Conservation (phyloP, 2,329 filamentous ascomycete genomes). For the Chrysoporthe deuterocubensis region DNA sequence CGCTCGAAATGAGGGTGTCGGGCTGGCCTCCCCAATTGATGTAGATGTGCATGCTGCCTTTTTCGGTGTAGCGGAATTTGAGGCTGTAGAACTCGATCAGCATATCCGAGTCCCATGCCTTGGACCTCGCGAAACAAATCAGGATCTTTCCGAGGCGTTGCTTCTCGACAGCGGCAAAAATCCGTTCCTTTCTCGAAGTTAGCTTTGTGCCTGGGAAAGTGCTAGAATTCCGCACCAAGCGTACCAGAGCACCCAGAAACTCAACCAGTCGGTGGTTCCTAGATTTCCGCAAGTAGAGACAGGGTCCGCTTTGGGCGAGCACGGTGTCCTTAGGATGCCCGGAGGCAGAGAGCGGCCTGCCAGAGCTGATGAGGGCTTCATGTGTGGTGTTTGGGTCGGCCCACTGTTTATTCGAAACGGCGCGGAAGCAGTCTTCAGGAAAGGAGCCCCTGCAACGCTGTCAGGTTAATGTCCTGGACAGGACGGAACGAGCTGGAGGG, state of each 20-base stretch:
- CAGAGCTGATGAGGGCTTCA: constrained; percentile 10
- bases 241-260: constrained; percentile 18
- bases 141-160: constrained; percentile 17
- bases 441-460: constrained; percentile 2
- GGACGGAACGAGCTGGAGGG: background rate
- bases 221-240: background rate
- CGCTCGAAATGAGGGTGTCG: background rate
- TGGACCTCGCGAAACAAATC: constrained; percentile 20
- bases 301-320: background rate
- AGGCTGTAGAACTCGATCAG: constrained; percentile 23
- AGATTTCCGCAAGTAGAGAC: constrained; percentile 10
- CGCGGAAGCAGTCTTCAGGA: constrained; percentile 17
- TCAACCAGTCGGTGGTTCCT: constrained; percentile 7
- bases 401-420: background rate
- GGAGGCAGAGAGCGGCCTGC: background rate
- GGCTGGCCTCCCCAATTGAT: constrained; percentile 4
- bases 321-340: background rate
- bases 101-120: constrained; percentile 2
- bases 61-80: constrained; percentile 18
- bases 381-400: background rate
- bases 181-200: background rate
- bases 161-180: constrained; percentile 9
- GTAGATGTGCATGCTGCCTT: constrained; percentile 9
- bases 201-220: background rate
- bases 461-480: background rate